Percentiles rank a stretch among this genome's conserved stretches.
Conservation (phyloP, 2,329 filamentous ascomycete genomes). For the Colletotrichum phormii region DNA sequence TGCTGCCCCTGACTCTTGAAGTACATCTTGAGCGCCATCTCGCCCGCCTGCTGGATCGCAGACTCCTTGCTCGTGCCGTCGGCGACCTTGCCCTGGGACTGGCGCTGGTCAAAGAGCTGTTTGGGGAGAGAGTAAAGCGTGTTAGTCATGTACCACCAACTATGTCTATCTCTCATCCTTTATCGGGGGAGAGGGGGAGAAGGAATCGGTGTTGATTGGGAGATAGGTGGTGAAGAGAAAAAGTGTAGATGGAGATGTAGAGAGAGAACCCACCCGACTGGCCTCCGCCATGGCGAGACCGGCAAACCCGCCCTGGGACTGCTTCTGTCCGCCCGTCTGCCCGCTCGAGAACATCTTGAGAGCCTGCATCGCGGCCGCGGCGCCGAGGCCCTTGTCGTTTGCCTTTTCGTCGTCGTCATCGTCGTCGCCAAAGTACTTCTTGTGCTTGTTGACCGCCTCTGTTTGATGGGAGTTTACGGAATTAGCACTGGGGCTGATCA, state of each 20-base stretch:
- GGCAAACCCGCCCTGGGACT: conserved; percentile 82
- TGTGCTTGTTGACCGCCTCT: conserved; percentile 80
- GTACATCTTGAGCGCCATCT: conserved; percentile 93
- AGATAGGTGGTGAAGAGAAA: not conserved
- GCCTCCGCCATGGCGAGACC: conserved; percentile 90
- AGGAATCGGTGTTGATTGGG: not conserved
- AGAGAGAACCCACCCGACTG: conserved; percentile 68
- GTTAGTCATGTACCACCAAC: not conserved
- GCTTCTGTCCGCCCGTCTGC: conserved; percentile 54
- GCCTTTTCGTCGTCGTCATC: conserved; percentile 58
- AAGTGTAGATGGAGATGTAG: too few species aligned
- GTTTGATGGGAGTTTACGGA: not conserved
- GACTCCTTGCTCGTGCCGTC: conserved; percentile 80
- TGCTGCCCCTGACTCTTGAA: conserved; percentile 77
- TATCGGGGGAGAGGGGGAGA: too few species aligned
- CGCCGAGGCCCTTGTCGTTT: conserved; percentile 68
- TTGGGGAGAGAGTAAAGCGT: not conserved
- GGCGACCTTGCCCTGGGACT: conserved; percentile 63
- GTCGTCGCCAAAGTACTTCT: conserved; percentile 75
- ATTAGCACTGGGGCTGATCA: too few species aligned
- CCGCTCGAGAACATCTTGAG: conserved; percentile 81
- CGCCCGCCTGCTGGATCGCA: conserved; percentile 80
- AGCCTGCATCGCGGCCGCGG: conserved; percentile 83
- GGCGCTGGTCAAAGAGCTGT: conserved; percentile 71
- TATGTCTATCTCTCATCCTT: too few species aligned